Evolutionary conservation across 179 eudicot genomes (phyloP).

Genomic region (Patellifolia procumbens): DNA sequence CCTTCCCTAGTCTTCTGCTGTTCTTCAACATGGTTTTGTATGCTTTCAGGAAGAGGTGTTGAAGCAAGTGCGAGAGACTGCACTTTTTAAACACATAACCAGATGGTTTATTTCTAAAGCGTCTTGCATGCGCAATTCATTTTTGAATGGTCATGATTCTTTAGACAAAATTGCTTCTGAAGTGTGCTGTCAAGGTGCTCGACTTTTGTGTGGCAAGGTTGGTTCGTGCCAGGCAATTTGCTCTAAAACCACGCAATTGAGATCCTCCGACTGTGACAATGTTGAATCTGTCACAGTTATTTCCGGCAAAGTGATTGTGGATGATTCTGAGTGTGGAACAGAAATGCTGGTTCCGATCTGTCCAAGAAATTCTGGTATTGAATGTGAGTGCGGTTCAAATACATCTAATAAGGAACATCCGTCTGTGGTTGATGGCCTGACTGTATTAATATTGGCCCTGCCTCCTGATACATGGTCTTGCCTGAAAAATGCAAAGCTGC

Average conservation of each 20-base stretch:
- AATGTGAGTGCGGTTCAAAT: conserved; percentile 24
- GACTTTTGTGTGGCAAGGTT: conserved; percentile 31
- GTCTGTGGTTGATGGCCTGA: conserved; percentile 39
- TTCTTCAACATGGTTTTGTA: not conserved
- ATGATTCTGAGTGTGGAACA: conserved; percentile 23
- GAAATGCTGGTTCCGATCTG: conserved; percentile 44
- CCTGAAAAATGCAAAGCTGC: conserved; percentile 34
- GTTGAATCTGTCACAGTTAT: conserved; percentile 23
- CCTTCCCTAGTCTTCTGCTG: not conserved
- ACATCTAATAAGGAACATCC: conserved; percentile 30
- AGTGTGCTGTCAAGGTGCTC: conserved; percentile 49
- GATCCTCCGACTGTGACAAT: conserved; percentile 17
- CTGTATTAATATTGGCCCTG: conserved; percentile 41
- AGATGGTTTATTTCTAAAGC: conserved; percentile 32
- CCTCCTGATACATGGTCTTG: conserved; percentile 46
- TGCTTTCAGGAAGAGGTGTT: conserved; percentile 45
- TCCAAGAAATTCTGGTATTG: conserved; percentile 14
- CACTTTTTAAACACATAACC: conserved; percentile 35
- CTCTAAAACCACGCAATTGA: conserved; percentile 21
- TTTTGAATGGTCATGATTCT: conserved; percentile 27
- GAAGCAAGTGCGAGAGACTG: conserved; percentile 45
- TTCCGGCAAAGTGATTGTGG: conserved; percentile 29
- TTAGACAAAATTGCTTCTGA: conserved; percentile 33
- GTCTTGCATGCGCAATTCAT: conserved; percentile 26
- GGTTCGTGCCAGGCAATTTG: conserved; percentile 21